Evolutionary conservation across 139 green algal genomes (phyloP).

Genomic region (Chlorella ohadii): DNA sequence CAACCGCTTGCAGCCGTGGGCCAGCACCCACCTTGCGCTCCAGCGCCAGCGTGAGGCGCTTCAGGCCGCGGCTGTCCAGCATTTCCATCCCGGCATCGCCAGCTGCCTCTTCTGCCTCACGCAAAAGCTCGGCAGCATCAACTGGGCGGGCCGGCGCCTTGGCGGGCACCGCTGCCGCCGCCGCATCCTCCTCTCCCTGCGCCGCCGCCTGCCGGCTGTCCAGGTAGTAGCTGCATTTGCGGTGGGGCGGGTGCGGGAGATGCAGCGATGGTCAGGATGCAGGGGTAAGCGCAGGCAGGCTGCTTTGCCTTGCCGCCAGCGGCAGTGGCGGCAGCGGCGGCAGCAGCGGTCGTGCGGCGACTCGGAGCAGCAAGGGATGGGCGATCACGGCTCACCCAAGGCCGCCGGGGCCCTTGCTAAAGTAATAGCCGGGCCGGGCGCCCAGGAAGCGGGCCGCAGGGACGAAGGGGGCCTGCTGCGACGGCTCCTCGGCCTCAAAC

Average conservation of each 20-base stretch:
- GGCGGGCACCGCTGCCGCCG: neutral
- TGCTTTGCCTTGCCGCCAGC: neutral
- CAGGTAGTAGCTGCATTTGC: slow-evolving; percentile 45
- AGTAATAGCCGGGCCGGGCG: slow-evolving; percentile 71
- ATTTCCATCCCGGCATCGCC: slow-evolving; percentile 68
- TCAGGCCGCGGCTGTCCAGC: slow-evolving; percentile 73
- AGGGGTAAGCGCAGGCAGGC: neutral
- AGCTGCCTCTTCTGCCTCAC: slow-evolving; percentile 78
- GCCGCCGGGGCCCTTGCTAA: slow-evolving; percentile 61
- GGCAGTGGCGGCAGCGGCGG: neutral
- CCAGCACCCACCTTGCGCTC: slow-evolving; percentile 68
- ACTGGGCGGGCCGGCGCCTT: slow-evolving; percentile 19
- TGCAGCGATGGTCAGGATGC: neutral
- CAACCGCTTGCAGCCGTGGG: neutral
- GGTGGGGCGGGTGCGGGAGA: neutral
- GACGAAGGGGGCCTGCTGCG: slow-evolving; percentile 44
- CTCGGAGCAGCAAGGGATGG: too few relatives aligned
- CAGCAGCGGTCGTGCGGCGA: too few relatives aligned
- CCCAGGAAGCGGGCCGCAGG: slow-evolving; percentile 52
- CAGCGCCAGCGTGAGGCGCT: slow-evolving; percentile 70
- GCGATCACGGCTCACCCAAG: slow-evolving; percentile 59
- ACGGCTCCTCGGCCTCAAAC: neutral
- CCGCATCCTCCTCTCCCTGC: neutral
- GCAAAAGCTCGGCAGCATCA: slow-evolving; percentile 75
- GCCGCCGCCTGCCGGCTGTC: slow-evolving; percentile 2